phyloP scores from a whole-genome alignment of 2,329 filamentous ascomycete genomes.

The Coccinonectria pachysandricola region DNA sequence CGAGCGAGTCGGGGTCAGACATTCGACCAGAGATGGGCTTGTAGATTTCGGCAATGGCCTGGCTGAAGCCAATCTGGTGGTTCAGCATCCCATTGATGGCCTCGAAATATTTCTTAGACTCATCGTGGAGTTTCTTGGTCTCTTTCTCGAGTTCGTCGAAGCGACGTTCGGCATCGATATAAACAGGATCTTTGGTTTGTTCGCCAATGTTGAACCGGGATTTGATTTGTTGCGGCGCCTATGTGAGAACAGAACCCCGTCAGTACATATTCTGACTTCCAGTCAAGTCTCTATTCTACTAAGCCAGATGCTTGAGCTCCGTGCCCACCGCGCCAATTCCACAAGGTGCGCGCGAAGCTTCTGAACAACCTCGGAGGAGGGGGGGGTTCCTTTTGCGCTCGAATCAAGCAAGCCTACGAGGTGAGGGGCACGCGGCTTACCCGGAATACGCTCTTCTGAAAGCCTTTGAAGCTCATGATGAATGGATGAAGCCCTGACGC shows the following conservation, averaged over 20 bases:
- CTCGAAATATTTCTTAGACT: slow-evolving; percentile 94
- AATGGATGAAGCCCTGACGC: too few relatives aligned
- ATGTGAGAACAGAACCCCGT: background rate
- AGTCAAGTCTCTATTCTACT: background rate
- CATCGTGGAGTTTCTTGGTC: slow-evolving; percentile 94
- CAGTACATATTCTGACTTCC: background rate
- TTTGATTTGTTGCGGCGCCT: slow-evolving; percentile 88
- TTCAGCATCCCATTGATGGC: slow-evolving; percentile 96
- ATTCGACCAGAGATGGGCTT: slow-evolving; percentile 94
- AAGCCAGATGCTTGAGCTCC: too few relatives aligned
- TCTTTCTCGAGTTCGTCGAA: slow-evolving; percentile 91
- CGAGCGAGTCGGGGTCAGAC: slow-evolving; percentile 79
- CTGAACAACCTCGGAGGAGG: background rate
- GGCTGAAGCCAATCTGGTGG: slow-evolving; percentile 97
- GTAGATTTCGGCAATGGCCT: slow-evolving; percentile 93
- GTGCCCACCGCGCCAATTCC: too few relatives aligned
- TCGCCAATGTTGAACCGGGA: slow-evolving; percentile 92
- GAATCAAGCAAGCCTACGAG: slow-evolving; percentile 7
- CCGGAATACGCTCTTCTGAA: slow-evolving; percentile 79
- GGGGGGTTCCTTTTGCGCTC: slow-evolving; percentile 8
- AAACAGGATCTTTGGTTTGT: slow-evolving; percentile 88
- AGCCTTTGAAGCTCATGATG: slow-evolving; percentile 92
- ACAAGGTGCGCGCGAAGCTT: background rate
- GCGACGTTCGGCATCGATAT: slow-evolving; percentile 85
- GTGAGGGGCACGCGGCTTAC: slow-evolving; percentile 43